phyloP scores from a whole-genome alignment of 1,284 basidiomycete genomes.

The Ceratobasidium sp. region DNA sequence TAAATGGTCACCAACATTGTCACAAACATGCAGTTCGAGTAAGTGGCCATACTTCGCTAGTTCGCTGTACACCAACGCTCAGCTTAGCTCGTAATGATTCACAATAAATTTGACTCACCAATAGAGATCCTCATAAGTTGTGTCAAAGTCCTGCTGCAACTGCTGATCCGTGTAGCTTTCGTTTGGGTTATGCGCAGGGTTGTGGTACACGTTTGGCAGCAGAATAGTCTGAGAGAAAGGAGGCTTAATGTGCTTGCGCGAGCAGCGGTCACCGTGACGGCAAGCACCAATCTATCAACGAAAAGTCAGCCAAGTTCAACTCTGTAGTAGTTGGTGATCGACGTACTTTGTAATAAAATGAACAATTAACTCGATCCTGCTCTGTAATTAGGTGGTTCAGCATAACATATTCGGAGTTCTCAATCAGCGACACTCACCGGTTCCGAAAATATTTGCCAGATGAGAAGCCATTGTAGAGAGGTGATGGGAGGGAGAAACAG shows the following conservation, averaged over 20 bases:
- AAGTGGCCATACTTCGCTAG: constrained; percentile 95
- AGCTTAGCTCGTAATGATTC: background rate
- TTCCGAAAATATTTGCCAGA: constrained; percentile 83
- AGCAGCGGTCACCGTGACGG: constrained; percentile 95
- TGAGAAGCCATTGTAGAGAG: constrained; percentile 46
- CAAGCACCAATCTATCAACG: constrained; percentile 87
- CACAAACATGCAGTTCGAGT: constrained; percentile 97
- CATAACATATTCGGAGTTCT: background rate
- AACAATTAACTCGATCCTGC: constrained; percentile 94
- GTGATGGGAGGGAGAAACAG: background rate
- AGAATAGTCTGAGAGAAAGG: constrained; percentile 98
- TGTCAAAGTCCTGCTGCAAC: constrained; percentile 95
- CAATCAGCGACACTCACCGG: constrained; percentile 54
- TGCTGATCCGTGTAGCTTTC: constrained; percentile 89
- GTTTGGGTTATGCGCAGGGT: constrained; percentile 92
- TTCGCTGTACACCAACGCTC: constrained; percentile 63
- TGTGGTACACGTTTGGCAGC: constrained; percentile 99
- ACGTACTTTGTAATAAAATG: constrained; percentile 92
- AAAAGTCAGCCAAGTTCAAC: constrained; percentile 43
- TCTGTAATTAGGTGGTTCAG: constrained; percentile 60
- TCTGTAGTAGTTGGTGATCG: constrained; percentile 22
- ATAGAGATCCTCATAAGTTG: constrained; percentile 95
- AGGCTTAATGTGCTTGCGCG: constrained; percentile 97
- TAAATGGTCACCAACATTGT: constrained; percentile 99
- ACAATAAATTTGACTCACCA: constrained; percentile 61